Percentiles rank a stretch among this genome's conserved stretches.
Conservation (phyloP, 192 early-diverging fungal genomes). For the Kappamyces sp. region DNA sequence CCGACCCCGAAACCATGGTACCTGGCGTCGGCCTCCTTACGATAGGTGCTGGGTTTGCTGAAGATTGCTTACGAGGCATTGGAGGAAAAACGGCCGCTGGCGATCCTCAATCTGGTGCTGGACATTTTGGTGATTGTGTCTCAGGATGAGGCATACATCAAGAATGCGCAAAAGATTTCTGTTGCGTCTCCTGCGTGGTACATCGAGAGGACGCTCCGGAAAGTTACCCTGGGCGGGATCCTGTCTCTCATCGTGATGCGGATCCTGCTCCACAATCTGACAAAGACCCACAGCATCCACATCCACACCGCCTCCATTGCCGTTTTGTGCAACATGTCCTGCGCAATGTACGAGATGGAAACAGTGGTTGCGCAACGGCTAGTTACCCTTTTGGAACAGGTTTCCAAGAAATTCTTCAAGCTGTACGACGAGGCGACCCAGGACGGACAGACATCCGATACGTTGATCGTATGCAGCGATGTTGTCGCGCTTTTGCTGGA, state of each 20-base stretch:
- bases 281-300: slow-evolving; percentile 63
- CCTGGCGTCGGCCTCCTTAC: slow-evolving; percentile 1
- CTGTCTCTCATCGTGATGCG: slow-evolving; percentile 59
- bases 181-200: slow-evolving; percentile 63
- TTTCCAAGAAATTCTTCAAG: slow-evolving; percentile 63
- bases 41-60: slow-evolving; percentile 55
- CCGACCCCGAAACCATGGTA: slow-evolving; percentile 73
- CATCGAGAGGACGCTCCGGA: slow-evolving; percentile 61
- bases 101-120: slow-evolving; percentile 62
- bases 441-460: slow-evolving; percentile 4
- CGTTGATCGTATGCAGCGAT: slow-evolving; percentile 56
- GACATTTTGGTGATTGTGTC: slow-evolving; percentile 61
- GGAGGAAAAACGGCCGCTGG: slow-evolving; percentile 54
- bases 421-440: slow-evolving; percentile 17
- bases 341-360: slow-evolving; percentile 51
- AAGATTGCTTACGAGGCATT: slow-evolving; percentile 61
- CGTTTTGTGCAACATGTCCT: slow-evolving; percentile 61
- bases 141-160: slow-evolving; percentile 67
- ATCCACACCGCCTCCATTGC: slow-evolving; percentile 63
- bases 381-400: slow-evolving; percentile 63
- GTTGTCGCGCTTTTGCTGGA: slow-evolving; percentile 62
- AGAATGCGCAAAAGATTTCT: slow-evolving; percentile 65
- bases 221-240: slow-evolving; percentile 63
- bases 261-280: slow-evolving; percentile 61
- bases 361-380: slow-evolving; percentile 66